These are phyloP conservation scores for Eucalyptus polyanthemos DNA, from an alignment of 345 rosid species.

Conservation along the genomic window DNA sequence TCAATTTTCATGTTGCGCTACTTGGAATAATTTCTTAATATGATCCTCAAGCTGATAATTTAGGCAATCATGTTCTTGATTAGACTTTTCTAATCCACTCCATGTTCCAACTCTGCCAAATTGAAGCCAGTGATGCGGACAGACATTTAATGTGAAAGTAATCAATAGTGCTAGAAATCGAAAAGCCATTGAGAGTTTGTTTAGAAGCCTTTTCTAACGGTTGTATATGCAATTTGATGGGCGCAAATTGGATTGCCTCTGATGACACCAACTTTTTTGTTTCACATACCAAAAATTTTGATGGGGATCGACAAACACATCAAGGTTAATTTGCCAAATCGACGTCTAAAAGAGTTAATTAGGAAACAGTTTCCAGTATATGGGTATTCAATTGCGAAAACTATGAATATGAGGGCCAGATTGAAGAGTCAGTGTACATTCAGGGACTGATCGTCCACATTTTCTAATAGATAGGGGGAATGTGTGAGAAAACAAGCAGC, in stretches of 20 bases:
- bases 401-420: neutral
- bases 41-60: neutral
- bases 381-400: neutral
- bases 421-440: neutral
- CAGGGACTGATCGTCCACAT: neutral
- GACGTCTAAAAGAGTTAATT: neutral
- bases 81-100: neutral
- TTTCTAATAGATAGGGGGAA: neutral
- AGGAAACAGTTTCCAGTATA: neutral
- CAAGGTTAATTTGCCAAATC: neutral
- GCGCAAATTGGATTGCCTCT: neutral
- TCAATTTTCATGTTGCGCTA: neutral
- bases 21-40: neutral
- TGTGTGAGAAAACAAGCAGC: neutral
- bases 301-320: rapidly evolving
- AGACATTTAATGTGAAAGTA: neutral
- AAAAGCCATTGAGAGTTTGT: neutral
- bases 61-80: neutral
- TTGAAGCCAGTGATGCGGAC: rapidly evolving
- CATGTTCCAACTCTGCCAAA: neutral
- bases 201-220: neutral
- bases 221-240: neutral
- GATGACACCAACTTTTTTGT: neutral
- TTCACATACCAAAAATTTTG: neutral
- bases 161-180: neutral